These are phyloP conservation scores for Venturia carpophila DNA, from an alignment of 2,329 filamentous ascomycete species.

Conservation along the genomic window DNA sequence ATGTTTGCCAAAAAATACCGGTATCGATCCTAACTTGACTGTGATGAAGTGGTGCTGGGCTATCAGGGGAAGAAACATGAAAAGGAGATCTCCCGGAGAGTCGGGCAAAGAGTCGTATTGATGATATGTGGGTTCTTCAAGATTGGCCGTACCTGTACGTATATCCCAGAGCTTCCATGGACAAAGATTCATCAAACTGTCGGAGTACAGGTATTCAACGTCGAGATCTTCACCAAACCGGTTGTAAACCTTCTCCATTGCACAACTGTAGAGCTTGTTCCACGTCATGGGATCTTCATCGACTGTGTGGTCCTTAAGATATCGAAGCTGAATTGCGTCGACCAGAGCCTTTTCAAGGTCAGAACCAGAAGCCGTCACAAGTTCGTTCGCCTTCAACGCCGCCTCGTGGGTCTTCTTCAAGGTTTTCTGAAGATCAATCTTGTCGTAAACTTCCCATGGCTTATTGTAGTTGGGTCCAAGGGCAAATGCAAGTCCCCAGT, in stretches of 20 bases:
- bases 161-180: conserved; percentile 60
- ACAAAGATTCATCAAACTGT: conserved; percentile 57
- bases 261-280: conserved; percentile 54
- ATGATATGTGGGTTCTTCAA: not conserved
- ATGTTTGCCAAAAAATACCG: too few species aligned
- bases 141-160: conserved; percentile 29
- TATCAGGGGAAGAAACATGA: too few species aligned
- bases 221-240: conserved; percentile 52
- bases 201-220: conserved; percentile 55
- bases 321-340: conserved; percentile 53
- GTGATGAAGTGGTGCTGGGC: too few species aligned
- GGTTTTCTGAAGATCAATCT: conserved; percentile 1
- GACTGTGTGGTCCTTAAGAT: conserved; percentile 46
- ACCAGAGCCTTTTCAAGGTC: conserved; percentile 55
- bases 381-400: conserved; percentile 37
- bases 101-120: not conserved
- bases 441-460: conserved; percentile 49
- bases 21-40: too few species aligned
- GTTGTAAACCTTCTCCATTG: conserved; percentile 50
- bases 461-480: conserved; percentile 75
- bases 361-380: conserved; percentile 34
- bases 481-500: conserved; percentile 64
- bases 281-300: conserved; percentile 45
- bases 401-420: conserved; percentile 29
- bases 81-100: too few species aligned